phyloP scores from a whole-genome alignment of 2,329 filamentous ascomycete species.

The Esteya vermicola region DNA sequence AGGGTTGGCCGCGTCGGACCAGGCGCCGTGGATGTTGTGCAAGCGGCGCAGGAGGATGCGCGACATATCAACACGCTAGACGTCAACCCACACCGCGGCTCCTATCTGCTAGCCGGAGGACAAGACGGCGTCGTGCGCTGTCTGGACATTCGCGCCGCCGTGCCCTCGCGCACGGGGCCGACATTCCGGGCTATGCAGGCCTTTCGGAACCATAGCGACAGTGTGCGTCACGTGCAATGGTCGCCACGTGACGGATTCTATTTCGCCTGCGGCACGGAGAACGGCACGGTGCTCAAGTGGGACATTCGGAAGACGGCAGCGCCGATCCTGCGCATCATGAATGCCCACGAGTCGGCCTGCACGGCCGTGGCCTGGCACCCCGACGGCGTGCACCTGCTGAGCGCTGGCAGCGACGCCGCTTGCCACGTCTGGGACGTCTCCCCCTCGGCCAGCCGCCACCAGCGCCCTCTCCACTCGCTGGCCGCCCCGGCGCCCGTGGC shows the following conservation, averaged over 20 bases:
- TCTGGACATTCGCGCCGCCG: conserved; percentile 40
- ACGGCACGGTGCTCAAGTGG: conserved; percentile 49
- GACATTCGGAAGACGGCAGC: conserved; percentile 40
- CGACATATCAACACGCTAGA: conserved; percentile 50
- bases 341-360: conserved; percentile 46
- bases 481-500: conserved; percentile 45
- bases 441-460: conserved; percentile 43
- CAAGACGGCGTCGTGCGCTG: conserved; percentile 49
- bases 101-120: conserved; percentile 45
- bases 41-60: conserved; percentile 44
- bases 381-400: conserved; percentile 51
- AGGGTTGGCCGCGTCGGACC: conserved; percentile 20
- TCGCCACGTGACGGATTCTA: conserved; percentile 45
- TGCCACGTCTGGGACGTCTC: conserved; percentile 54
- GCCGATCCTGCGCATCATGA: conserved; percentile 39
- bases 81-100: conserved; percentile 44
- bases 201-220: conserved; percentile 42
- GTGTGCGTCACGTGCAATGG: conserved; percentile 50
- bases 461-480: conserved; percentile 50
- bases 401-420: conserved; percentile 45
- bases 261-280: conserved; percentile 51
- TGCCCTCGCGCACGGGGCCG: conserved; percentile 31
- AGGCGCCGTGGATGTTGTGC: conserved; percentile 30
- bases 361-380: conserved; percentile 52
- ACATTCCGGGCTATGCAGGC: conserved; percentile 34